Conservation (phyloP, 345 rosid genomes). For the Eucalyptus marginata region DNA sequence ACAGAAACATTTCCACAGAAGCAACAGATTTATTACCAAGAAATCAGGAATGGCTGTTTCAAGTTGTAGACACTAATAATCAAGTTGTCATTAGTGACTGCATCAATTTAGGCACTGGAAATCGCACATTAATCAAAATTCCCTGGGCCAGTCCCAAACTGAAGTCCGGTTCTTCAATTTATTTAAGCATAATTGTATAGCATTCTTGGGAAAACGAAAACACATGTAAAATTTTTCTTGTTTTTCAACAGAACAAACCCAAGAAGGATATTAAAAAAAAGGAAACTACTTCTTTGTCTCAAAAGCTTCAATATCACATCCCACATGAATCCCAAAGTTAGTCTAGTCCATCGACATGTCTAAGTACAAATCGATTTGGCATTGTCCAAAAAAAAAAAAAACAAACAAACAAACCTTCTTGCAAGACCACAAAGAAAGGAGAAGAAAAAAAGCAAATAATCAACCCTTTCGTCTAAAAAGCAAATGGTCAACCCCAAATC, state of each 20-base stretch:
- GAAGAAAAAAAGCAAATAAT: not conserved
- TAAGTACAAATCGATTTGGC: not conserved
- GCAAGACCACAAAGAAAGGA: not conserved
- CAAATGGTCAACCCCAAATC: not conserved
- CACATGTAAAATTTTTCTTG: not conserved
- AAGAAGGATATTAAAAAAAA: not conserved
- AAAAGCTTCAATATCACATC: slow-evolving; percentile 37
- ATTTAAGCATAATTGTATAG: not conserved
- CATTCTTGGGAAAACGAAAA: not conserved
- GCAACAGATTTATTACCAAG: slow-evolving; percentile 13
- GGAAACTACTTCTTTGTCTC: not conserved
- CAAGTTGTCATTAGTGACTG: slow-evolving; percentile 48
- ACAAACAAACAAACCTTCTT: not conserved
- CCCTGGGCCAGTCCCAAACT: slow-evolving; percentile 22
- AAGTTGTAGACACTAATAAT: slow-evolving; percentile 52
- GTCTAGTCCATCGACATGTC: not conserved
- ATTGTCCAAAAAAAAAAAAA: not conserved
- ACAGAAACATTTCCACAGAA: not conserved
- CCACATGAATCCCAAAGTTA: not conserved
- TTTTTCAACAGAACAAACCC: not conserved
- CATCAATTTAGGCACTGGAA: slow-evolving; percentile 67
- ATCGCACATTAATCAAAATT: slow-evolving; percentile 48
- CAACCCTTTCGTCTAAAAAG: not conserved
- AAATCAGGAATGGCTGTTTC: slow-evolving; percentile 48
- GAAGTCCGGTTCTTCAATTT: not conserved